These are phyloP conservation scores for Yarrowia alimentaria DNA, from an alignment of 805 yeast genomes.

Conservation along the genomic window DNA sequence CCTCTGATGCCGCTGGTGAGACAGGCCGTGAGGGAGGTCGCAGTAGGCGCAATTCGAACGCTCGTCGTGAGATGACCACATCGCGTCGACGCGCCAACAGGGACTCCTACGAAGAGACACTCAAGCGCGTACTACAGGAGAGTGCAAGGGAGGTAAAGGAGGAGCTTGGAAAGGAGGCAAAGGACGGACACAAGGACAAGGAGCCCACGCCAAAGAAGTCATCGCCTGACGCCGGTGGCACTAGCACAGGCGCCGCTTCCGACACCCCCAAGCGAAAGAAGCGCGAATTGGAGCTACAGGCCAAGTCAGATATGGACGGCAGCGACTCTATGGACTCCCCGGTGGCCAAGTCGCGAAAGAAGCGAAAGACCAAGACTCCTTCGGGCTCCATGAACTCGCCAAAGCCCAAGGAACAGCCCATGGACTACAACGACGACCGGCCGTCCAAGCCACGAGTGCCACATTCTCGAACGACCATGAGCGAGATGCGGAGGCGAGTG, in stretches of 20 bases:
- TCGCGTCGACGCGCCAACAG: slow-evolving; percentile 19
- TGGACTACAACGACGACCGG: slow-evolving; percentile 45
- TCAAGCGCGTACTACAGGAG: slow-evolving; percentile 42
- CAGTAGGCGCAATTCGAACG: slow-evolving; percentile 28
- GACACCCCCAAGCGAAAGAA: slow-evolving; percentile 25
- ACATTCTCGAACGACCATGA: slow-evolving; percentile 65
- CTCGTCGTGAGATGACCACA: slow-evolving; percentile 38
- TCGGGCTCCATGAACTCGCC: slow-evolving; percentile 16
- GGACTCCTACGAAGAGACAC: slow-evolving; percentile 39
- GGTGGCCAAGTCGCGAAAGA: slow-evolving; percentile 22
- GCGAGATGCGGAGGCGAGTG: slow-evolving; percentile 84
- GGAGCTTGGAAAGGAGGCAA: slow-evolving; percentile 31
- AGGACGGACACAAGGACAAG: slow-evolving; percentile 28
- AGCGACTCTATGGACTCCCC: slow-evolving; percentile 20
- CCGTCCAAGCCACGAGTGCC: slow-evolving; percentile 85
- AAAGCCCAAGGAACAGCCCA: slow-evolving; percentile 11
- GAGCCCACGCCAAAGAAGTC: slow-evolving; percentile 40
- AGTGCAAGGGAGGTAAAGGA: slow-evolving; percentile 27
- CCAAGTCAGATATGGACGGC: slow-evolving; percentile 17
- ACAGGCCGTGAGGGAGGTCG: slow-evolving; percentile 25
- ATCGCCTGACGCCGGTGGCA: slow-evolving; percentile 30
- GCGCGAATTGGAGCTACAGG: slow-evolving; percentile 23
- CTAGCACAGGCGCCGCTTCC: background rate
- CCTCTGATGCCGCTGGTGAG: slow-evolving; percentile 26
- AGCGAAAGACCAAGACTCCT: slow-evolving; percentile 21